A percentile compares a stretch with the other conserved stretches of the same genome.
phyloP scores from a whole-genome alignment of 2,329 filamentous ascomycete genomes.

The Pseudovirgaria hyperparasitica region DNA sequence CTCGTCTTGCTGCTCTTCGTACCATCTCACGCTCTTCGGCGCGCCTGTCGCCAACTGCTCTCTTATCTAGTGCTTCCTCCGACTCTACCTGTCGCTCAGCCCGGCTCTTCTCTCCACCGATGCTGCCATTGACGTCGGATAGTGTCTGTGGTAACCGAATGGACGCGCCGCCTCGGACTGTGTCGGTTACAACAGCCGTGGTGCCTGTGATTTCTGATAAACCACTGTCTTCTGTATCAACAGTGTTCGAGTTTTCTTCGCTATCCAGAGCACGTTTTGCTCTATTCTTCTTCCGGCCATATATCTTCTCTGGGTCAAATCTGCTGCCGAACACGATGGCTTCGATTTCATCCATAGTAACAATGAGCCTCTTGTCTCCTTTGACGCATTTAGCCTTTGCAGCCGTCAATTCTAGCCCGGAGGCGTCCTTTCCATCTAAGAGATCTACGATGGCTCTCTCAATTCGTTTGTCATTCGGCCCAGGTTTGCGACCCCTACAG shows the following conservation, averaged over 20 bases:
- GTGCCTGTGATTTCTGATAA: conserved; percentile 3
- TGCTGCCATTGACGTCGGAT: conserved; percentile 43
- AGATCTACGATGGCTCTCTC: conserved; percentile 36
- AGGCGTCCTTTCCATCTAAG: conserved; percentile 20
- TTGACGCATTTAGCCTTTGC: conserved; percentile 22
- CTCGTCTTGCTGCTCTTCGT: conserved; percentile 48
- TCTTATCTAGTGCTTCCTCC: conserved; percentile 36
- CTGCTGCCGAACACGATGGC: conserved; percentile 35
- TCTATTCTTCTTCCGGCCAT: conserved; percentile 34
- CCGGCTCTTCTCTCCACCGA: conserved; percentile 42
- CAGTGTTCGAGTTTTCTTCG: conserved; percentile 28
- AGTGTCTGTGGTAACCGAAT: conserved; percentile 27
- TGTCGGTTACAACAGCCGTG: conserved; percentile 2
- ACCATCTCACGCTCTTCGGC: conserved; percentile 45
- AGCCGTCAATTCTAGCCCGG: conserved; percentile 17
- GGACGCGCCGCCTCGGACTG: conserved; percentile 10
- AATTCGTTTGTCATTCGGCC: conserved; percentile 38
- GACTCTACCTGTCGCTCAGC: conserved; percentile 41
- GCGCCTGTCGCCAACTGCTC: conserved; percentile 35
- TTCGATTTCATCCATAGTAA: conserved; percentile 39
- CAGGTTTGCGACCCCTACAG: conserved; percentile 40
- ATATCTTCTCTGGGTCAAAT: conserved; percentile 33
- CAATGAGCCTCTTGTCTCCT: conserved; percentile 37
- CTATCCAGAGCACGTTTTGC: conserved; percentile 25
- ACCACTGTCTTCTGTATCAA: conserved; percentile 30